These are phyloP conservation scores for Fusarium sp. DNA, from an alignment of 2,329 filamentous ascomycete species.

Conservation along the genomic window DNA sequence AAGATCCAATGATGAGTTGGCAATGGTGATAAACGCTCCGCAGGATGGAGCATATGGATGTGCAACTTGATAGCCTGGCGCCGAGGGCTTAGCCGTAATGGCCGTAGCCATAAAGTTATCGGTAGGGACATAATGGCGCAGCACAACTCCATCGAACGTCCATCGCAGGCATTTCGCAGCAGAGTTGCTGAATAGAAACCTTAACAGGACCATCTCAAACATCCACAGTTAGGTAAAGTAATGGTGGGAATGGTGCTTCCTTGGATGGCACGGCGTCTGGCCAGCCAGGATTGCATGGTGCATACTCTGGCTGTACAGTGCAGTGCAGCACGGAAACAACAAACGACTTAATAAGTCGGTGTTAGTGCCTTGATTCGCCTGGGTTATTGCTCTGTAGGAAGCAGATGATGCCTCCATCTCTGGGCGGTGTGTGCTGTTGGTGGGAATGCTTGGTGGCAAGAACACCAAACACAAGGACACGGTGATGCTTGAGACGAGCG, in stretches of 20 bases:
- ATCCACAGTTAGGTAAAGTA: constrained; percentile 12
- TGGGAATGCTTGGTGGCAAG: constrained; percentile 33
- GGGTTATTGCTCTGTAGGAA: constrained; percentile 8
- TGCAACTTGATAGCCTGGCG: constrained; percentile 23
- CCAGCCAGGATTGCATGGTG: constrained; percentile 26
- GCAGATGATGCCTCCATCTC: constrained; percentile 13
- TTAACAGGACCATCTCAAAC: constrained; percentile 25
- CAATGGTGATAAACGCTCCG: constrained; percentile 21
- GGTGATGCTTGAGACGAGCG: constrained; percentile 4
- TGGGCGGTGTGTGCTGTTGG: constrained; percentile 34
- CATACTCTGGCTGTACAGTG: constrained; percentile 9
- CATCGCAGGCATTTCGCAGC: constrained; percentile 22
- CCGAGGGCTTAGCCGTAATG: constrained; percentile 11
- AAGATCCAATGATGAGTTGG: constrained; percentile 23
- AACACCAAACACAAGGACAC: constrained; percentile 19
- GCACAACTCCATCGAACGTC: constrained; percentile 24
- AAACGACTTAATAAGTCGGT: constrained; percentile 16
- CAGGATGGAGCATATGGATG: constrained; percentile 16
- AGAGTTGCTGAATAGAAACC: constrained; percentile 19
- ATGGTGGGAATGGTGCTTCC: constrained; percentile 33
- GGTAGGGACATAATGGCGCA: constrained; percentile 43
- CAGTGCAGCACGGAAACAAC: not conserved
- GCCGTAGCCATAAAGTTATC: not conserved
- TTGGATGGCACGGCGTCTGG: constrained; percentile 18
- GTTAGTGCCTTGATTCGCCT: constrained; percentile 26